These are phyloP conservation scores for Ceratocystis alfenasii DNA, from an alignment of 2,329 filamentous ascomycete species.

Conservation along the genomic window DNA sequence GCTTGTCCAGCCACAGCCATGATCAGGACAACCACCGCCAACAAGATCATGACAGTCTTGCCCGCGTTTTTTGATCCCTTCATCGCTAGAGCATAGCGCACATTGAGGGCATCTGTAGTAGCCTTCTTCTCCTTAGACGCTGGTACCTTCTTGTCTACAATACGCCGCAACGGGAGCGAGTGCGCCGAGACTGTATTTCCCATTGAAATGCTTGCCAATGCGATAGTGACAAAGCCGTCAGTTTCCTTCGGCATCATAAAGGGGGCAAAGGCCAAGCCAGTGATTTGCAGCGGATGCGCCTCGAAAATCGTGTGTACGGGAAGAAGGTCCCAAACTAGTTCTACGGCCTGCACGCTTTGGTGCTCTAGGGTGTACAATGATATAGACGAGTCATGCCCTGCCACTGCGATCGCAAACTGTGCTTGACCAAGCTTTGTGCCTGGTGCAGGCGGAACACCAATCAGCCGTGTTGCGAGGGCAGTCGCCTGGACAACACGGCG, in stretches of 20 bases:
- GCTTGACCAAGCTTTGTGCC: conserved; percentile 43
- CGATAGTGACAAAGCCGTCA: conserved; percentile 37
- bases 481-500: conserved; percentile 52
- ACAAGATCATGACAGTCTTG: conserved; percentile 39
- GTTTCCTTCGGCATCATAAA: conserved; percentile 37
- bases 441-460: conserved; percentile 36
- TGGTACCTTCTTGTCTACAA: conserved; percentile 30
- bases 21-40: conserved; percentile 42
- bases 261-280: conserved; percentile 43
- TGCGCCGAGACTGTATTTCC: conserved; percentile 71
- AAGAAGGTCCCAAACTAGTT: conserved; percentile 41
- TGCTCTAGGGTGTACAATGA: conserved; percentile 68
- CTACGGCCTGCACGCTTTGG: conserved; percentile 35
- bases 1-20: conserved; percentile 52
- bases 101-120: conserved; percentile 21
- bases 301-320: conserved; percentile 42
- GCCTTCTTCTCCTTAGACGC: conserved; percentile 30
- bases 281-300: conserved; percentile 47
- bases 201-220: conserved; percentile 70
- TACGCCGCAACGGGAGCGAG: conserved; percentile 54
- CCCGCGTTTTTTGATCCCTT: conserved; percentile 43
- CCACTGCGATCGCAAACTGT: conserved; percentile 71
- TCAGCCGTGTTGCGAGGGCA: conserved; percentile 61
- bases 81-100: conserved; percentile 59
- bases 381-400: conserved; percentile 68